Evolutionary conservation across 2,329 filamentous ascomycete species (phyloP).

Genomic region (Exophiala oligosperma): DNA sequence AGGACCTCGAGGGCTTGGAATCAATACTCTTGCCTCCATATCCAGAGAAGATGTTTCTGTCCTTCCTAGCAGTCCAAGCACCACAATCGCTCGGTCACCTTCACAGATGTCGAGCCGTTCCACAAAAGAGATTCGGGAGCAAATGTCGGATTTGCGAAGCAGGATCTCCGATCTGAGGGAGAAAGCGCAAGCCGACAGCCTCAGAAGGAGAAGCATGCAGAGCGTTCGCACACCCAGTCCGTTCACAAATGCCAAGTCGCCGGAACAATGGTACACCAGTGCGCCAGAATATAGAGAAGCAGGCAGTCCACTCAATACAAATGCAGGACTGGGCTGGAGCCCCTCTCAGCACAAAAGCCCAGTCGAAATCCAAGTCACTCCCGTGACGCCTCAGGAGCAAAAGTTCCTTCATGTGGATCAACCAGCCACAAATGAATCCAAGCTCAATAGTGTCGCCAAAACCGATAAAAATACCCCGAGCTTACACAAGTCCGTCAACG

Average conservation of each 20-base stretch:
- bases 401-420: constrained; percentile 18
- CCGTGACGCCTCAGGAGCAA: constrained; percentile 25
- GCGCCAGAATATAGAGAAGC: constrained; percentile 38
- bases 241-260: constrained; percentile 65
- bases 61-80: constrained; percentile 18
- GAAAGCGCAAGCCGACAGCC: constrained; percentile 73
- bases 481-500: constrained; percentile 21
- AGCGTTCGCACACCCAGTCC: constrained; percentile 75
- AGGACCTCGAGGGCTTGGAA: constrained; percentile 25
- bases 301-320: constrained; percentile 37
- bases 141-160: constrained; percentile 82
- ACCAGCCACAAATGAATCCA: constrained; percentile 22
- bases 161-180: constrained; percentile 79
- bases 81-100: constrained; percentile 19
- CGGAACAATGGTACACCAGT: constrained; percentile 56
- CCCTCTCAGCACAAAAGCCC: constrained; percentile 10
- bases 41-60: constrained; percentile 24
- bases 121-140: constrained; percentile 65
- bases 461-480: constrained; percentile 29
- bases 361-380: constrained; percentile 17
- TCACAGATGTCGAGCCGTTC: constrained; percentile 26
- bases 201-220: constrained; percentile 75
- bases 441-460: constrained; percentile 22
- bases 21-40: constrained; percentile 21
- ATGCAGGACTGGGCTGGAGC: constrained; percentile 37